A percentile compares a stretch with the other conserved stretches of the same genome.
Conservation (phyloP, 768 basidiomycete genomes). For the Amanita thiersii region DNA sequence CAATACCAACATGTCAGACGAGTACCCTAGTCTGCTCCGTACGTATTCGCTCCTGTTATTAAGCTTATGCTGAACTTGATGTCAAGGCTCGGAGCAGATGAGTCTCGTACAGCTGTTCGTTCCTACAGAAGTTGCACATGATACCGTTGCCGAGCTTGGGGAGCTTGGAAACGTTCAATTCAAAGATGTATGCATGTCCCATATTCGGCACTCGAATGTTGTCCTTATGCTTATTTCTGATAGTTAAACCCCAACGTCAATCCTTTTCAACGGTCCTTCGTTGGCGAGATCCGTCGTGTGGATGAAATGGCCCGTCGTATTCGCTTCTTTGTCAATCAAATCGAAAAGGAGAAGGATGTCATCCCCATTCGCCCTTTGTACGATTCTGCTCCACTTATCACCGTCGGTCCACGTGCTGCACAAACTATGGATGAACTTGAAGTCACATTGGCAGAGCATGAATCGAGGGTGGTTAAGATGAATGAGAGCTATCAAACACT, state of each 20-base stretch:
- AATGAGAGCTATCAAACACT: conserved; percentile 88
- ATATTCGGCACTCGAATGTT: neutral
- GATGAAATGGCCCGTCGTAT: conserved; percentile 96
- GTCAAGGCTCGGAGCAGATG: conserved; percentile 91
- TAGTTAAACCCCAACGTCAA: conserved; percentile 93
- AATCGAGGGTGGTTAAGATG: conserved; percentile 79
- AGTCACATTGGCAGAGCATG: conserved; percentile 78
- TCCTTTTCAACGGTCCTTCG: conserved; percentile 97
- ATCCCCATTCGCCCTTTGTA: conserved; percentile 79
- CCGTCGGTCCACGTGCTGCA: conserved; percentile 86
- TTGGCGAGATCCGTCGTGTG: conserved; percentile 88
- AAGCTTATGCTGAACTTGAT: conserved; percentile 10
- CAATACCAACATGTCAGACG: conserved; percentile 49
- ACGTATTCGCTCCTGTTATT: conserved; percentile 19
- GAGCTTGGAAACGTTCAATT: conserved; percentile 95
- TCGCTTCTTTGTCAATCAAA: conserved; percentile 82
- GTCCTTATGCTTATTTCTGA: conserved; percentile 3
- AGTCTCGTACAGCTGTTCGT: conserved; percentile 96
- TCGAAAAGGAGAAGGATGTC: conserved; percentile 77
- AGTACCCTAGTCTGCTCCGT: conserved; percentile 85
- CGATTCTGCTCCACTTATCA: conserved; percentile 81
- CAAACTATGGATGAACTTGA: conserved; percentile 94
- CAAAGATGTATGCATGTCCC: conserved; percentile 67
- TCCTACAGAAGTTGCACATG: conserved; percentile 95
- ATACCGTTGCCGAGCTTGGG: conserved; percentile 91